Conservation (phyloP, 202 grass and related monocot genomes). For the Cymbopogon flexuosus region DNA sequence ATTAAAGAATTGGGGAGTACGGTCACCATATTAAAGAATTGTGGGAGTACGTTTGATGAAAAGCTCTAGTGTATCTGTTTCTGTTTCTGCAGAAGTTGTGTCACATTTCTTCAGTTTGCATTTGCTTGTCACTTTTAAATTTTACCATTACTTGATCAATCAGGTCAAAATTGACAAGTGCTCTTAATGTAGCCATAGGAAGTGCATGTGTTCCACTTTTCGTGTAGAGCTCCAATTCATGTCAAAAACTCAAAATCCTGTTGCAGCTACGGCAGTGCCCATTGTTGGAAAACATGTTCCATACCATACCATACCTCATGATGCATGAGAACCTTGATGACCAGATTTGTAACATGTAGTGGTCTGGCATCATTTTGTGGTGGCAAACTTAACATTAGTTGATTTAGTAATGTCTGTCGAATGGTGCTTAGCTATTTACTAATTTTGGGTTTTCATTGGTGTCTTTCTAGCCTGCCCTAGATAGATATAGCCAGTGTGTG, state of each 20-base stretch:
- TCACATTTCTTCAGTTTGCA: neutral
- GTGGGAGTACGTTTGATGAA: no score
- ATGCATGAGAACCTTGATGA: neutral
- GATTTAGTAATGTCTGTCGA: neutral
- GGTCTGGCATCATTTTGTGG: neutral
- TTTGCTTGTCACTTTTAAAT: neutral
- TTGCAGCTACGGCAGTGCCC: neutral
- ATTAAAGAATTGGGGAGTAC: no score
- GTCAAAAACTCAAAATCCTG: neutral
- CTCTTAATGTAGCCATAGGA: neutral
- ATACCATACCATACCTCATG: neutral
- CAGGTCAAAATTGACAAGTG: neutral
- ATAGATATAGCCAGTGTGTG: neutral
- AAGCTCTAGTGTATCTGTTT: neutral
- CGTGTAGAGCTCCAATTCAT: neutral
- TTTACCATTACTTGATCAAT: neutral
- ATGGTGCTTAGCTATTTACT: neutral
- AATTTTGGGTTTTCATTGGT: neutral
- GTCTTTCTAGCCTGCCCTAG: neutral
- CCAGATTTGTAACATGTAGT: neutral
- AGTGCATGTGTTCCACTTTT: neutral
- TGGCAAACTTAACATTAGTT: neutral
- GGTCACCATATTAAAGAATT: neutral
- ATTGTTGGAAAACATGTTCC: no score
- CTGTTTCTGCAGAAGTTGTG: neutral